A percentile compares a stretch with the other conserved stretches of the same genome.
Evolutionary conservation across 148 eudicot species (phyloP).

Genomic region (Rhododendron mucronatum): DNA sequence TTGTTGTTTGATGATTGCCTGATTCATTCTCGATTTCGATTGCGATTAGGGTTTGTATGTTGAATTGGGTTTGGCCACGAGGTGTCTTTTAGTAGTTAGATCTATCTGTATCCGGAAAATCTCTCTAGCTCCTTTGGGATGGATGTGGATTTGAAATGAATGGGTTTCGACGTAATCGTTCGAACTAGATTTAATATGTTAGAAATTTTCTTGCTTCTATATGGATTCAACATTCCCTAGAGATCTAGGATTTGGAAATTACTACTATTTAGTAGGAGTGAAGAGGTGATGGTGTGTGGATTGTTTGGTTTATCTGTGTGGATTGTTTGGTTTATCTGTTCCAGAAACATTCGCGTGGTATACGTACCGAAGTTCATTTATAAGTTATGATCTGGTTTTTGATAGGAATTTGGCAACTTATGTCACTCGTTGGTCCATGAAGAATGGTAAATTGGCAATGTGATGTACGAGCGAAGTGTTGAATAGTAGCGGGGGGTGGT

Average conservation of each 20-base stretch:
- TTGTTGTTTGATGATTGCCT: background rate
- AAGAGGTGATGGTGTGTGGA: background rate
- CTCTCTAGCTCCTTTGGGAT: background rate
- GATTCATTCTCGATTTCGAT: background rate
- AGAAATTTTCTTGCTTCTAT: background rate
- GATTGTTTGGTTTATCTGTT: background rate
- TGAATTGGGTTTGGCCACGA: background rate
- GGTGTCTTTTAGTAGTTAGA: background rate
- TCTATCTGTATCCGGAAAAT: background rate
- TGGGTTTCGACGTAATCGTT: background rate
- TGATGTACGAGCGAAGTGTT: background rate
- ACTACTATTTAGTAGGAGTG: background rate
- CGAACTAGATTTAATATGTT: background rate
- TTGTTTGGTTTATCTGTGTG: background rate
- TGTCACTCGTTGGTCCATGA: background rate
- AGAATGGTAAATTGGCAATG: background rate
- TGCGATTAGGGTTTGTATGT: background rate
- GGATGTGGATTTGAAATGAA: background rate
- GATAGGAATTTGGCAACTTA: background rate
- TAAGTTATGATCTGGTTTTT: background rate
- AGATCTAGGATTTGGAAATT: background rate
- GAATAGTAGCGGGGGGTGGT: background rate
- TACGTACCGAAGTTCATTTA: background rate
- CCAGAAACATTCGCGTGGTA: background rate
- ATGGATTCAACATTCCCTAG: background rate